Percentiles rank a stretch among this genome's conserved stretches.
Evolutionary conservation across 768 basidiomycete genomes (phyloP).

Genomic region (Mrakia gelida): DNA sequence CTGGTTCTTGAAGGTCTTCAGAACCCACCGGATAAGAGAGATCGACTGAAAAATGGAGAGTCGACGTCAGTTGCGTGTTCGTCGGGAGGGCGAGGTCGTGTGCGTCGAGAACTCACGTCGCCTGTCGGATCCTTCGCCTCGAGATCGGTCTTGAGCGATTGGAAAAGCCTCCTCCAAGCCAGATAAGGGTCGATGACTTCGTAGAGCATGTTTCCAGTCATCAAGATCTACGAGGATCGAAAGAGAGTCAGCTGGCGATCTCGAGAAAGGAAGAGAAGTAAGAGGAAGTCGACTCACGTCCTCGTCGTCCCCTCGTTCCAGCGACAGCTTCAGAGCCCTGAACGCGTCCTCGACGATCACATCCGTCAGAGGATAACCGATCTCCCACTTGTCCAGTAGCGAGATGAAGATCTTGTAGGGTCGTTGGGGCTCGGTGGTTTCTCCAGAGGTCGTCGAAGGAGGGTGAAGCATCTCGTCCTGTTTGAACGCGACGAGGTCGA

Average conservation of each 20-base stretch:
- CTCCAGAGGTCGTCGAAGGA: background rate
- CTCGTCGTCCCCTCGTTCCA: constrained; percentile 44
- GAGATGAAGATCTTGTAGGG: constrained; percentile 97
- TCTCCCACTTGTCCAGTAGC: constrained; percentile 93
- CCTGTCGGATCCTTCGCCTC: background rate
- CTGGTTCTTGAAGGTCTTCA: constrained; percentile 66
- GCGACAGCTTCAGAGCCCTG: constrained; percentile 5
- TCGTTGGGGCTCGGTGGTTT: constrained; percentile 53
- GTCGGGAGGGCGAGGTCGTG: background rate
- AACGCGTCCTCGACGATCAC: constrained; percentile 66
- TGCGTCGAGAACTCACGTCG: constrained; percentile 20
- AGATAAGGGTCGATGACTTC: constrained; percentile 74
- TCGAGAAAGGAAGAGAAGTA: background rate
- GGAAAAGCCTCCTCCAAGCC: constrained; percentile 74
- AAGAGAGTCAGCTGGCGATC: background rate
- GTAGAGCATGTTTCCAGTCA: constrained; percentile 82
- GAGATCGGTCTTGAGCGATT: constrained; percentile 36
- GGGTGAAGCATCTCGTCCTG: constrained; percentile 10
- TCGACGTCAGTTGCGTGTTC: background rate
- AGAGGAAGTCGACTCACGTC: background rate
- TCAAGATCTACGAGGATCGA: constrained; percentile 53
- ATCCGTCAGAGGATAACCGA: constrained; percentile 76
- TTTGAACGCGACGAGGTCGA: background rate
- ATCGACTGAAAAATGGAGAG: constrained; percentile 52
- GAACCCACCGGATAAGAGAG: constrained; percentile 64